Evolutionary conservation across 345 rosid species (phyloP).

Genomic region (Arabis hirsuta): DNA sequence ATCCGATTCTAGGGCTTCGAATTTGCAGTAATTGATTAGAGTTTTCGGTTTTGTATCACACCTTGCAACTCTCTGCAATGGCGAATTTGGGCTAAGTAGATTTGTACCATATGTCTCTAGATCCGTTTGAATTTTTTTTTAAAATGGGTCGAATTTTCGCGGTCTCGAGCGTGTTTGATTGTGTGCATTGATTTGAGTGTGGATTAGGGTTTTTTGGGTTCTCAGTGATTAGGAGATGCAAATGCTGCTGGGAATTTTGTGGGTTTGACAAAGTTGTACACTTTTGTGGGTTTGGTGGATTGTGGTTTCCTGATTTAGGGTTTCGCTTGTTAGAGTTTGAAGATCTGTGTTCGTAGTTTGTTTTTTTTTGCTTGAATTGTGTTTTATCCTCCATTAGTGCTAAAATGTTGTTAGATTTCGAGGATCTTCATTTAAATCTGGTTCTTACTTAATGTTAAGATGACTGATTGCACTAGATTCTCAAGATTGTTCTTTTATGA

Average conservation of each 20-base stretch:
- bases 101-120: constrained; percentile 18
- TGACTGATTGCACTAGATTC: constrained; percentile 29
- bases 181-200: not conserved
- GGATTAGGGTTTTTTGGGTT: constrained; percentile 20
- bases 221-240: constrained; percentile 17
- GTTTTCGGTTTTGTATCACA: not conserved
- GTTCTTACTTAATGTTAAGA: not conserved
- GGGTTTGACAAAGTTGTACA: not conserved
- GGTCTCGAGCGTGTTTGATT: constrained; percentile 19
- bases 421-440: constrained; percentile 12
- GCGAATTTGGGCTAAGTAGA: not conserved
- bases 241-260: constrained; percentile 18
- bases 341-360: constrained; percentile 19
- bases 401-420: not conserved
- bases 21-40: constrained; percentile 21
- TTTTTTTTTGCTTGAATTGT: constrained; percentile 9
- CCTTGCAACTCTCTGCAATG: not conserved
- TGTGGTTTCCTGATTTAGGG: constrained; percentile 20
- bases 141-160: constrained; percentile 23
- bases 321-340: constrained; percentile 10
- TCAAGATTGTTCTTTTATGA: not conserved
- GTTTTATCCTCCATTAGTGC: not conserved
- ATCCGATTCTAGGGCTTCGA: constrained; percentile 15
- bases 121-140: constrained; percentile 29
- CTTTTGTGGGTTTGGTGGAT: constrained; percentile 30